phyloP scores from a whole-genome alignment of 2,329 filamentous ascomycete genomes.

The Colletotrichum camelliae region DNA sequence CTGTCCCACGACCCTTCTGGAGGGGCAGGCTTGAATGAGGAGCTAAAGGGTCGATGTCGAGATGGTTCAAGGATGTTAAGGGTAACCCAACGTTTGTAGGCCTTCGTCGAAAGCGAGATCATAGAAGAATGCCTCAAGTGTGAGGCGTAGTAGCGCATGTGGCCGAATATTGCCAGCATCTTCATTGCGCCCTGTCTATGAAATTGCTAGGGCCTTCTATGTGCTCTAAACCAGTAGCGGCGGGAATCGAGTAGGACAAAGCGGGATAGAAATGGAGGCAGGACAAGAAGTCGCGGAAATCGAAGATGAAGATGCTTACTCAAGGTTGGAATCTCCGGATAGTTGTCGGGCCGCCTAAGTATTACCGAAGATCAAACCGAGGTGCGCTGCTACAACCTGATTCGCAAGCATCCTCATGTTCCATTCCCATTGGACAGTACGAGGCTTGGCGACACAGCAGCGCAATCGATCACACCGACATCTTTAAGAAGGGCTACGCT shows the following conservation, averaged over 20 bases:
- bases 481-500: too few species aligned
- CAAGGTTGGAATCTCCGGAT: background rate
- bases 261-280: background rate
- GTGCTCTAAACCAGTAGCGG: background rate
- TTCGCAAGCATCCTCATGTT: background rate
- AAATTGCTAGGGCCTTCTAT: background rate
- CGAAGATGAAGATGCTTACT: background rate
- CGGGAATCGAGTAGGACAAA: background rate
- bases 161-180: background rate
- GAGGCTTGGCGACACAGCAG: background rate
- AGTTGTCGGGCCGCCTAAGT: background rate
- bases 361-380: background rate
- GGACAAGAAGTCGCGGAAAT: background rate
- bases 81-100: background rate
- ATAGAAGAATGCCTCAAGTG: background rate
- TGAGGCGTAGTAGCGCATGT: background rate
- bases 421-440: background rate
- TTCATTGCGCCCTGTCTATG: background rate
- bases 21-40: fast-evolving
- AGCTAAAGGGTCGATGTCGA: background rate
- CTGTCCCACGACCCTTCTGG: background rate
- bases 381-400: background rate
- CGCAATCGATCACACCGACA: too few species aligned
- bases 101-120: background rate
- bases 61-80: fast-evolving